Base-by-base conservation (phyloP, 176 grass and related monocot species). In the Aegilops speltoides region DNA sequence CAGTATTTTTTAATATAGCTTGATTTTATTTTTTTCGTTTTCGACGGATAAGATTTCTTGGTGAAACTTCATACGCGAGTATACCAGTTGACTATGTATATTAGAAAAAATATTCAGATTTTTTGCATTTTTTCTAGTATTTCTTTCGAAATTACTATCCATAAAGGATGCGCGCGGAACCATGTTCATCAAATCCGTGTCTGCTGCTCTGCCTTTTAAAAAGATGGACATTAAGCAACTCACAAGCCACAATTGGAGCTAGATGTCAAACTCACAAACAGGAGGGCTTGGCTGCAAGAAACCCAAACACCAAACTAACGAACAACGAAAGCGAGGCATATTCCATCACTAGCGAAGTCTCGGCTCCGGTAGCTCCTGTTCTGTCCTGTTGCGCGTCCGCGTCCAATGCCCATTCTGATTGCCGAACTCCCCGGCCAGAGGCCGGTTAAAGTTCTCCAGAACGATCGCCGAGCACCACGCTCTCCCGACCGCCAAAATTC, bases 401-500 rank as follows among this genome's bases (percentile, higher is more conserved):
- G 24, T 46, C 43, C 66, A 5, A 10, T 22, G 24, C 14, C 43
- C 66, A 5, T 34, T 22, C 69, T 11, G 2, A 73, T 23, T 34
- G 20, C 22, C 15, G 0, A 40, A 25, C 32, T 79, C 24, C 6
- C 33, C 26, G 46, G 4, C 28, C 22, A 3, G 31, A 31, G 31
- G 3, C 31, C 3, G 31, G 16, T 23, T 8, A 80, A 75, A 56
- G 7, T 7, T 25, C 45, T 83, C 80, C 22, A 7, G 73, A 50
- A 77, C 2, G 34, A 24, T 45, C 86, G 3, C 20, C 80, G 6
- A 36, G 1, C 16, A 6, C 8, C 45, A 76, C 68, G 28, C 85
- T 86, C 82, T 52, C 56, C 83, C 76, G 78, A 67, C 78, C 70
- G 45, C 70, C 67, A 60, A 67, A 75, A 67, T 85, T 67, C 19